Conservation (phyloP, 2,329 filamentous ascomycete genomes). For the Fusarium citri region DNA sequence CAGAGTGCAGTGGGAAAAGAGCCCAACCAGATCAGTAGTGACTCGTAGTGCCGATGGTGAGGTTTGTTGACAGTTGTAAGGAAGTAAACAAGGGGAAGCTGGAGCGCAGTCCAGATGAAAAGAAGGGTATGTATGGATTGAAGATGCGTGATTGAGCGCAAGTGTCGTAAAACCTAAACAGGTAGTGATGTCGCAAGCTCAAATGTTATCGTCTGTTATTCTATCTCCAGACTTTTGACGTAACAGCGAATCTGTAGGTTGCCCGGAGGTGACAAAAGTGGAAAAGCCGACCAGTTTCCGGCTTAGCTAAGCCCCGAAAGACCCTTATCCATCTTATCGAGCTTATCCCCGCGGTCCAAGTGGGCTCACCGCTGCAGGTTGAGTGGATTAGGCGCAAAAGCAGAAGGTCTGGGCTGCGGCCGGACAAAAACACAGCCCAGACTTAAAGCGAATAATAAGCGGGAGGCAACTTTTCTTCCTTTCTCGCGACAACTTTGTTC, state of each 20-base stretch:
- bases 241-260: conserved; percentile 26
- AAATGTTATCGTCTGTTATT: conserved; percentile 12
- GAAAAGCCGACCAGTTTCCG: conserved; percentile 27
- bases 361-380: conserved; percentile 29
- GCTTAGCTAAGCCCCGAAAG: conserved; percentile 44
- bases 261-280: conserved; percentile 19
- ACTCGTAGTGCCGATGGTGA: conserved; percentile 49
- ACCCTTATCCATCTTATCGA: conserved; percentile 41
- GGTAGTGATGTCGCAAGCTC: conserved; percentile 7
- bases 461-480: conserved; percentile 43
- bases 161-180: conserved; percentile 13
- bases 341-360: conserved; percentile 31
- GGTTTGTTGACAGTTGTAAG: conserved; percentile 20
- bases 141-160: background rate
- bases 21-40: conserved; percentile 58
- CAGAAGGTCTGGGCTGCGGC: conserved; percentile 19
- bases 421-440: conserved; percentile 10
- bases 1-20: conserved; percentile 52
- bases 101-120: conserved; percentile 21
- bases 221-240: conserved; percentile 40
- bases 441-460: conserved; percentile 37
- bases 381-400: conserved; percentile 17
- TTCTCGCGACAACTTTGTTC: conserved; percentile 36
- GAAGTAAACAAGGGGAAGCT: conserved; percentile 11
- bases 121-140: background rate